Conservation (phyloP, 768 basidiomycete genomes). For the Pleurotus sapidus region DNA sequence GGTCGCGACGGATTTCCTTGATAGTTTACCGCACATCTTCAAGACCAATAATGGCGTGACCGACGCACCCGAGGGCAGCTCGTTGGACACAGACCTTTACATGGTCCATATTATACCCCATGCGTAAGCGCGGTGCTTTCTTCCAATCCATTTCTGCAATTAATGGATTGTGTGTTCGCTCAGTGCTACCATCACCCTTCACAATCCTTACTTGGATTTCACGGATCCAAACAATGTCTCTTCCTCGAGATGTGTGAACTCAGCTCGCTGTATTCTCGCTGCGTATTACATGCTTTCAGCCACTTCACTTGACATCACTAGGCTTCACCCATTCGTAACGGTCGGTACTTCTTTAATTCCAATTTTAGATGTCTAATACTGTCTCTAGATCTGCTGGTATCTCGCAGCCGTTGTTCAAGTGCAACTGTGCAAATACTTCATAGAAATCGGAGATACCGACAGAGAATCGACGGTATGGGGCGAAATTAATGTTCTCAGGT, state of each 20-base stretch:
- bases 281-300: conserved; percentile 79
- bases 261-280: conserved; percentile 69
- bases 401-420: conserved; percentile 85
- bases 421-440: conserved; percentile 83
- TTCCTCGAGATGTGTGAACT: conserved; percentile 69
- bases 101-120: conserved; percentile 86
- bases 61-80: conserved; percentile 54
- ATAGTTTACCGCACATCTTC: conserved; percentile 65
- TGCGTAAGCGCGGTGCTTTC: conserved; percentile 54
- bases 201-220: conserved; percentile 82
- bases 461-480: conserved; percentile 82
- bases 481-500: conserved; percentile 84
- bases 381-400: conserved; percentile 83
- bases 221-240: conserved; percentile 62
- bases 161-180: neutral
- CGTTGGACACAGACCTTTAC: conserved; percentile 79
- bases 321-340: conserved; percentile 79
- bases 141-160: neutral
- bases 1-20: conserved; percentile 63
- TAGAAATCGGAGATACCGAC: conserved; percentile 73
- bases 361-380: conserved; percentile 2
- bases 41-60: conserved; percentile 62
- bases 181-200: conserved; percentile 86
- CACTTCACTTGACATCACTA: conserved; percentile 76
- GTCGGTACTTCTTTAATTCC: conserved; percentile 36